These are phyloP conservation scores for Septoria linicola DNA, from an alignment of 2,329 filamentous ascomycete genomes.

Conservation along the genomic window DNA sequence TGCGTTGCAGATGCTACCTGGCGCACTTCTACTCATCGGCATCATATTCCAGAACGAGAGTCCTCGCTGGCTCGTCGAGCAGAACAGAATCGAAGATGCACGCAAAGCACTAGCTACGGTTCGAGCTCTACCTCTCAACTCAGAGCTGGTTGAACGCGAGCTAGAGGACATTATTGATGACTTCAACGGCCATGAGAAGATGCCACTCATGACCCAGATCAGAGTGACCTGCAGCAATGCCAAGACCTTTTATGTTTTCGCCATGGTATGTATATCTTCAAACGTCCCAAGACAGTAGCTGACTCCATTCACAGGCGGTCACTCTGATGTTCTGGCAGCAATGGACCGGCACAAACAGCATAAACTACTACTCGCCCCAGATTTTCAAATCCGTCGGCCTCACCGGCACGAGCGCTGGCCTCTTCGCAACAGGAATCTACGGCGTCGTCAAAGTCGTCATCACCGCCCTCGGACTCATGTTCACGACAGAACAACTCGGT, in stretches of 20 bases:
- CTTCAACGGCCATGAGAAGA: constrained; percentile 46
- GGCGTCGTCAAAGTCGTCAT: constrained; percentile 49
- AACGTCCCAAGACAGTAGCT: not conserved
- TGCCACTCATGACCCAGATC: constrained; percentile 42
- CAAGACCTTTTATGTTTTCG: constrained; percentile 43
- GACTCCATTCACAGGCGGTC: constrained; percentile 33
- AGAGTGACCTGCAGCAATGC: constrained; percentile 41
- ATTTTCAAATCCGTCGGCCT: constrained; percentile 48
- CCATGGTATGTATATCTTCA: constrained; percentile 28
- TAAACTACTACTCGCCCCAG: constrained; percentile 48
- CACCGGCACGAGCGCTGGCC: constrained; percentile 39
- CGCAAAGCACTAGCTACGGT: constrained; percentile 43
- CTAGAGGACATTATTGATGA: constrained; percentile 48
- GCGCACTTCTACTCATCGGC: constrained; percentile 50
- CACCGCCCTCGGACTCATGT: constrained; percentile 46
- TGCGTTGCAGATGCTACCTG: constrained; percentile 54
- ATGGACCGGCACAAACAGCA: constrained; percentile 39
- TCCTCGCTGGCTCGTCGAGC: constrained; percentile 56
- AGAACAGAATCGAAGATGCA: constrained; percentile 49
- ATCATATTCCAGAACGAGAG: constrained; percentile 54
- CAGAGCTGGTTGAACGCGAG: constrained; percentile 41
- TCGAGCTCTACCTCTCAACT: constrained; percentile 39
- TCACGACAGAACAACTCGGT: constrained; percentile 48
- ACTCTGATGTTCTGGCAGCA: constrained; percentile 26
- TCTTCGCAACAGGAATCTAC: constrained; percentile 51